phyloP scores from a whole-genome alignment of 164 flowering plant genomes.

The Kalanchoe fedtschenkoi region DNA sequence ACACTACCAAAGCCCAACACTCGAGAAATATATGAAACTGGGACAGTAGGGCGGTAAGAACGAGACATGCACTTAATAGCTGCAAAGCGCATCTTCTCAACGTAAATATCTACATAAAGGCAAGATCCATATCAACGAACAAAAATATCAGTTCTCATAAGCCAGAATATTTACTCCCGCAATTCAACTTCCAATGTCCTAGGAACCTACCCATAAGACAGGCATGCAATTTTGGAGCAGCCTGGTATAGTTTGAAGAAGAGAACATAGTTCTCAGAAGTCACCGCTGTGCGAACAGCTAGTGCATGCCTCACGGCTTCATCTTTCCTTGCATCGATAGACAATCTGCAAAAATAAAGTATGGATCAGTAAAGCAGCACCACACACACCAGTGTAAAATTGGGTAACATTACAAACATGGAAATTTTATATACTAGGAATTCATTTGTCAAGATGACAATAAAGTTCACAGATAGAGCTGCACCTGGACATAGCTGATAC shows the following conservation, averaged over 20 bases:
- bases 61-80: constrained; percentile 87
- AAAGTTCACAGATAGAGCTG: not conserved
- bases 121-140: not conserved
- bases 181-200: not conserved
- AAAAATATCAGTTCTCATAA: not conserved
- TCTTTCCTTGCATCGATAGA: constrained; percentile 57
- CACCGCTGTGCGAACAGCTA: constrained; percentile 86
- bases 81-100: constrained; percentile 85
- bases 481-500: constrained; percentile 85
- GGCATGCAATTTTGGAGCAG: constrained; percentile 69
- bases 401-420: not conserved
- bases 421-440: not conserved
- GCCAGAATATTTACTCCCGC: not conserved
- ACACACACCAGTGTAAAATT: not conserved
- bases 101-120: constrained; percentile 59
- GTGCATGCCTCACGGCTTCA: constrained; percentile 82
- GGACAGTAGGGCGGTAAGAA: constrained; percentile 81
- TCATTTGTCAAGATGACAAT: not conserved
- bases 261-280: constrained; percentile 76
- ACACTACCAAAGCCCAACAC: constrained; percentile 56
- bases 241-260: constrained; percentile 77
- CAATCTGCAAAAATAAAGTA: constrained; percentile 36
- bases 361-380: not conserved
- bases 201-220: constrained; percentile 73
- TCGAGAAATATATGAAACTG: constrained; percentile 65